Conservation (phyloP, 2,329 filamentous ascomycete genomes). For the Bipolaris cookei region DNA sequence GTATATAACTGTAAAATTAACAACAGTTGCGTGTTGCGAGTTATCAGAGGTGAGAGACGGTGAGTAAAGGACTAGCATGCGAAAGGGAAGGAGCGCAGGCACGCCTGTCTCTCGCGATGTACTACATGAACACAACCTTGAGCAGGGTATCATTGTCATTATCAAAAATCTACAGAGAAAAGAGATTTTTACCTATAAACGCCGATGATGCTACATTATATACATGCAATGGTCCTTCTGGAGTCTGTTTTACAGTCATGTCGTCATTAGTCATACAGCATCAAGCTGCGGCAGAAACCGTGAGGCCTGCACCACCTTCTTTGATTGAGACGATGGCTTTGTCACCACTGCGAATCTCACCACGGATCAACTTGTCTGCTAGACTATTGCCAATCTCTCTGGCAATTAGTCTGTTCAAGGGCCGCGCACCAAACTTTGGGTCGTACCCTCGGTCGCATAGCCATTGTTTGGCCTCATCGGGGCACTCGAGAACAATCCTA, state of each 20-base stretch:
- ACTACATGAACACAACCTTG: background rate
- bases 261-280: conserved; percentile 23
- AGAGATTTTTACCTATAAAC: conserved; percentile 15
- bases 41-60: background rate
- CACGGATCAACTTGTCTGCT: conserved; percentile 90
- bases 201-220: conserved; percentile 16
- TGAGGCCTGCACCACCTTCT: conserved; percentile 51
- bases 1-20: background rate
- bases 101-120: conserved; percentile 19
- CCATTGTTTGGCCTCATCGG: conserved; percentile 78
- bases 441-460: conserved; percentile 90
- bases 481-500: conserved; percentile 76
- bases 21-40: background rate
- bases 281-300: conserved; percentile 26
- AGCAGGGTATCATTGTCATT: conserved; percentile 15
- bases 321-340: conserved; percentile 73
- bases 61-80: background rate
- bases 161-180: conserved; percentile 13
- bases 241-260: conserved; percentile 30
- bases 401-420: conserved; percentile 86
- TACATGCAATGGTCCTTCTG: conserved; percentile 16
- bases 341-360: conserved; percentile 77
- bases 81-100: conserved; percentile 25
- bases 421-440: conserved; percentile 86
- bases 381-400: conserved; percentile 88